Base-by-base conservation (phyloP, 140 eudicot genomes). In the Stevia rebaudiana region DNA sequence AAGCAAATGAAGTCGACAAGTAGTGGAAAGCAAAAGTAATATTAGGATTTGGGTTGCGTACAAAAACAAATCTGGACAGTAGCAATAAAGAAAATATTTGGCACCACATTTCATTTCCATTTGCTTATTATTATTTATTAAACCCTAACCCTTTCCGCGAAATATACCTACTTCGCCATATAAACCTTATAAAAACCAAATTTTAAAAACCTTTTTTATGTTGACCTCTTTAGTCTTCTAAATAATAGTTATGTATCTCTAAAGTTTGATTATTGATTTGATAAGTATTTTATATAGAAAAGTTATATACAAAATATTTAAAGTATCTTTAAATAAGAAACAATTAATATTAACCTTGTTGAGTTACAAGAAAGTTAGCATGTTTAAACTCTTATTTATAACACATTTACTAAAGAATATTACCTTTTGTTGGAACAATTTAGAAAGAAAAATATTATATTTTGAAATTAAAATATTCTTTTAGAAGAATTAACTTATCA, bases 1-100 rank as follows among this genome's bases (percentile, higher is more conserved):
- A 37, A 24, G 46, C 9, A 68, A 54, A 0, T 24, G 10, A 18
- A 11, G 36, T 52, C n/a, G n/a, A n/a, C n/a, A n/a, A n/a, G n/a
- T 70, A 70, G 76, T 70, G 76, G 76, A 61, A 60, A n/a, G 23
- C 2, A 43, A 69, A 56, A 69, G 67, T 69, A 44, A 30, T 18
- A 17, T 57, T 69, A 57, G 23, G 18, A 55, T 49, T 65, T 48
- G 71, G 71, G 49, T 69, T 69, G 44, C 44, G 35, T 44, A 58
- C 74, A 44, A 69, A 58, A 44, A 69, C 67, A 69, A 42, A 69
- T 69, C 74, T 69, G 49, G 60, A 44, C 24, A 69, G n/a, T n/a
- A n/a, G n/a, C n/a, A 11, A 47, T 44, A 70, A 70, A 70, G 75
- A 48, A 47, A 44, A 70, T 42, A 49, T 70, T 59, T 70, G 61